phyloP scores from a whole-genome alignment of 1,139 yeast species.

The Sugiyamaella xylanicola region DNA sequence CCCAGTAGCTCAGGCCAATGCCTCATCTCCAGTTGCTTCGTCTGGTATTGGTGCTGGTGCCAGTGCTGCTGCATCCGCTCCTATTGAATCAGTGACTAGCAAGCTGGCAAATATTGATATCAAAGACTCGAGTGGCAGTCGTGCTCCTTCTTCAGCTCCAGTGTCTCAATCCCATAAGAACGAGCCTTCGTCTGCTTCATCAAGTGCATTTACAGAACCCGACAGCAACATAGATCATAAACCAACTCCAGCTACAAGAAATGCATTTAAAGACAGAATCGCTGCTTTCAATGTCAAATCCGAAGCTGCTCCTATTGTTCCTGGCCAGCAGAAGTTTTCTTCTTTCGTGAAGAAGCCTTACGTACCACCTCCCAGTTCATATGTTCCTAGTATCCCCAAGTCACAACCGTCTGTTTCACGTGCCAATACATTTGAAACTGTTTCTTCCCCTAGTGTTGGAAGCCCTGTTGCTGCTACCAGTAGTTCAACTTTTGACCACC shows the following conservation, averaged over 20 bases:
- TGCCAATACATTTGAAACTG: constrained; percentile 4
- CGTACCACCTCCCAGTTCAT: constrained; percentile 48
- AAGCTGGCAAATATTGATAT: constrained; percentile 9
- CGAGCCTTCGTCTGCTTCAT: constrained; percentile 10
- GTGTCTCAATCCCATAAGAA: background rate
- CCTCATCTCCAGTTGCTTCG: constrained; percentile 22
- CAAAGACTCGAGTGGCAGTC: background rate
- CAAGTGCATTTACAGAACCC: background rate
- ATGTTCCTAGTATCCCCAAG: constrained; percentile 34
- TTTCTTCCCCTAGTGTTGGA: background rate
- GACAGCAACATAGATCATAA: constrained; percentile 13
- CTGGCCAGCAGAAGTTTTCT: constrained; percentile 40
- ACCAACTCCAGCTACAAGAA: constrained; percentile 23
- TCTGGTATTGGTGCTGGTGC: too few species aligned
- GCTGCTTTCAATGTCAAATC: constrained; percentile 48
- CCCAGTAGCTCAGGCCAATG: constrained; percentile 20
- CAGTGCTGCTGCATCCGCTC: constrained; percentile 20
- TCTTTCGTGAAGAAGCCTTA: constrained; percentile 46
- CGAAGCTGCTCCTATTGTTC: constrained; percentile 47
- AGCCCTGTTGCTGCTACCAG: constrained; percentile 23
- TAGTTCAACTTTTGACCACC: background rate
- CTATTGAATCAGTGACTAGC: constrained; percentile 19
- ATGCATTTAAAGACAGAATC: constrained; percentile 47
- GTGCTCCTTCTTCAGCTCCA: constrained; percentile 13
- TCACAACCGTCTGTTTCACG: constrained; percentile 31